phyloP scores from a whole-genome alignment of 2,329 filamentous ascomycete genomes.

The Alternaria brassicae region DNA sequence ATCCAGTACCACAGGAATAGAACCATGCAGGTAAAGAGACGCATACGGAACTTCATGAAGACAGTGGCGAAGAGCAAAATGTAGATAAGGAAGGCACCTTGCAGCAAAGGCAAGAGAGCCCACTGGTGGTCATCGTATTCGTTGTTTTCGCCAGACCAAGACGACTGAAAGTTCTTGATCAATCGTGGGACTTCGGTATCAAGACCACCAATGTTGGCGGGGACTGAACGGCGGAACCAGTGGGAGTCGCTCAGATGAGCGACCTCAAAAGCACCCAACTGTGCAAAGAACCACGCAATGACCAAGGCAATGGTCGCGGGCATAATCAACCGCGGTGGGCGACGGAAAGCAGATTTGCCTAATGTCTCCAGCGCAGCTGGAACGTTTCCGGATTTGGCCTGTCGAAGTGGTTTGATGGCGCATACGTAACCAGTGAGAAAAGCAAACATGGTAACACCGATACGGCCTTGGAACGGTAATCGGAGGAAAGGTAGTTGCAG shows the following conservation, averaged over 20 bases:
- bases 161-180: conserved; percentile 55
- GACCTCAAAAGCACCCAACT: conserved; percentile 58
- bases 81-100: conserved; percentile 61
- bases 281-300: conserved; percentile 59
- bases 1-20: conserved; percentile 60
- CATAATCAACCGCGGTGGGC: conserved; percentile 60
- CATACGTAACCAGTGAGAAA: conserved; percentile 65
- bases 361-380: conserved; percentile 56
- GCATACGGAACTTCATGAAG: conserved; percentile 58
- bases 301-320: conserved; percentile 61
- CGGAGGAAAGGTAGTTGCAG: conserved; percentile 62
- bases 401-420: conserved; percentile 62
- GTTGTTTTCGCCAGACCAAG: conserved; percentile 61
- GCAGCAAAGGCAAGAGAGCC: conserved; percentile 59
- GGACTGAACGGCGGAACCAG: conserved; percentile 61
- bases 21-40: conserved; percentile 55
- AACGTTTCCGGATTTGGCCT: conserved; percentile 56
- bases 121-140: conserved; percentile 64
- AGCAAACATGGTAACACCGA: conserved; percentile 64
- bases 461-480: conserved; percentile 62
- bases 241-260: conserved; percentile 58
- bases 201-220: conserved; percentile 54
- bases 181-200: conserved; percentile 55
- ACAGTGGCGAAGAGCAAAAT: conserved; percentile 57
- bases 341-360: conserved; percentile 62